Conservation (phyloP, 129 eudicot species). For the Apium graveolens region DNA sequence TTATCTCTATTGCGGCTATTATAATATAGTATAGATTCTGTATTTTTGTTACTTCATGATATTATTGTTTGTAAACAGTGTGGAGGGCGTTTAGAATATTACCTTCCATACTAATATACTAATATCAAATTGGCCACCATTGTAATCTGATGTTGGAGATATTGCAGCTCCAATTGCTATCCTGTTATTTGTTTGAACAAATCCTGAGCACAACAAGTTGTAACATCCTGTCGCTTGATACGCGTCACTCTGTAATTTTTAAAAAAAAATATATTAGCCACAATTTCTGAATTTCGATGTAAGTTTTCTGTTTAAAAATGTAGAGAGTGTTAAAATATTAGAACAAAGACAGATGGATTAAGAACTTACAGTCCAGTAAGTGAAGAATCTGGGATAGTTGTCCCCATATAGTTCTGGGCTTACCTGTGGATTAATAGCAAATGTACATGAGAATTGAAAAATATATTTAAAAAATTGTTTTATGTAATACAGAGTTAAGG, state of each 20-base stretch:
- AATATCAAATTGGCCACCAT: slow-evolving; percentile 87
- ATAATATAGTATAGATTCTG: too few relatives aligned
- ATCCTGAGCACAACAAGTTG: slow-evolving; percentile 96
- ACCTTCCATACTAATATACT: slow-evolving; percentile 93
- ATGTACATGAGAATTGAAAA: slow-evolving; percentile 12
- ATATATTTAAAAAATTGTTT: too few relatives aligned
- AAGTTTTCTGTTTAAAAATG: neutral
- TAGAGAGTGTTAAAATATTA: neutral
- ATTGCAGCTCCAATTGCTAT: slow-evolving; percentile 93
- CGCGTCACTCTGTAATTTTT: slow-evolving; percentile 62
- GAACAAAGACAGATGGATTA: neutral
- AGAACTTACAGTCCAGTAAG: slow-evolving; percentile 84
- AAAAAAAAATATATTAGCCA: neutral
- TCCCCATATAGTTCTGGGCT: slow-evolving; percentile 98
- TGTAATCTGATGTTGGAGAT: slow-evolving; percentile 64
- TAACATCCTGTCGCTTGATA: slow-evolving; percentile 95
- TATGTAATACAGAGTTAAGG: too few relatives aligned
- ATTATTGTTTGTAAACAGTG: neutral
- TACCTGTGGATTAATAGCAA: slow-evolving; percentile 42
- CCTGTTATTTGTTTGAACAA: slow-evolving; percentile 70
- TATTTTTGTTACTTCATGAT: neutral
- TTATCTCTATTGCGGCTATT: too few relatives aligned
- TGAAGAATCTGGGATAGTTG: slow-evolving; percentile 83
- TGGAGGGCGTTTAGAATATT: slow-evolving; percentile 4
- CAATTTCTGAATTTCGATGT: neutral